phyloP scores from a whole-genome alignment of 768 basidiomycete species.

The Hirschioporus abietinus region DNA sequence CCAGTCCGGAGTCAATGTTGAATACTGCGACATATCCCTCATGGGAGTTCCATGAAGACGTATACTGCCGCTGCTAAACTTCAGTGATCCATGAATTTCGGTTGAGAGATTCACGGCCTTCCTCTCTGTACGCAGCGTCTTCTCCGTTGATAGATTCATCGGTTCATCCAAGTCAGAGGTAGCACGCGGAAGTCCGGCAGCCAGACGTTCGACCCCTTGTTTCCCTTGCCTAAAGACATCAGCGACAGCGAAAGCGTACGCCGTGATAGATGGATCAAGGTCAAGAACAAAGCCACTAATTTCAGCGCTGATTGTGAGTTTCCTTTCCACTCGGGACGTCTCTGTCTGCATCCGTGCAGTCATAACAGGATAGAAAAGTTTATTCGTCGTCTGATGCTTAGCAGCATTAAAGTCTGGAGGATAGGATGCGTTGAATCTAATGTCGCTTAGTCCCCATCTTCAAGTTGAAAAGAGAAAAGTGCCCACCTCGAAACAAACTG shows the following conservation, averaged over 20 bases:
- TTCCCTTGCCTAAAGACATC: constrained; percentile 83
- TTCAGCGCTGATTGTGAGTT: constrained; percentile 57
- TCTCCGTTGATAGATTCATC: constrained; percentile 15
- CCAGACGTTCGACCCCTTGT: constrained; percentile 64
- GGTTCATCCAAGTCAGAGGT: constrained; percentile 20
- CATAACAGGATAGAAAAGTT: constrained; percentile 78
- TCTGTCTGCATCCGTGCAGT: constrained; percentile 63
- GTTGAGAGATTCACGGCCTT: constrained; percentile 45
- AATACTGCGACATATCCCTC: constrained; percentile 27
- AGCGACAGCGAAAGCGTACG: constrained; percentile 73
- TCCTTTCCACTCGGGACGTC: constrained; percentile 40
- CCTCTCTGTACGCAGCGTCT: constrained; percentile 8
- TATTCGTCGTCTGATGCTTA: constrained; percentile 62
- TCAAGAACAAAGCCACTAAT: constrained; percentile 86
- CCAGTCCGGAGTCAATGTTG: background rate
- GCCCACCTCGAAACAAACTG: constrained; percentile 78
- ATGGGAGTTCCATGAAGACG: constrained; percentile 56
- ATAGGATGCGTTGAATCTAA: constrained; percentile 73
- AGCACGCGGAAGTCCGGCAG: constrained; percentile 48
- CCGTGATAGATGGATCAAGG: constrained; percentile 74
- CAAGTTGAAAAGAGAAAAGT: background rate
- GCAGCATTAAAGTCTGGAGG: constrained; percentile 67
- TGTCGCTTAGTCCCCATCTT: background rate
- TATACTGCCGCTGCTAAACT: constrained; percentile 83
- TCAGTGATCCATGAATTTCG: constrained; percentile 58